These are phyloP conservation scores for Ganoderma resinaceum DNA, from an alignment of 1,284 basidiomycete species.

Conservation along the genomic window DNA sequence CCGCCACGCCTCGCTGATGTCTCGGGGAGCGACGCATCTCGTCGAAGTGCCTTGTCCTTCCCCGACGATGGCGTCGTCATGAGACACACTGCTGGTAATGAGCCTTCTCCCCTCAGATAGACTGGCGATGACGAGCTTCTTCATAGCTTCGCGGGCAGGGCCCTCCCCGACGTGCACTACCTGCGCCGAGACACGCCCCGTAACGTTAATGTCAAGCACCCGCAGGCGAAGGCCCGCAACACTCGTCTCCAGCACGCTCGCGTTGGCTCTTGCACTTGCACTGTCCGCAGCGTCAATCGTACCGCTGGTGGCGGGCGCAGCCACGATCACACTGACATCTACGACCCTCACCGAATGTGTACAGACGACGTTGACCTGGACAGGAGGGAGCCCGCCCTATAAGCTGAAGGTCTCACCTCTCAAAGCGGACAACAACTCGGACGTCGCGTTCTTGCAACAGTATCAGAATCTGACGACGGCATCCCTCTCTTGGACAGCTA, in stretches of 20 bases:
- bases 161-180: neutral
- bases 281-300: neutral
- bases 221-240: neutral
- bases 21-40: neutral
- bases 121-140: neutral
- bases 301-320: neutral
- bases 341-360: neutral
- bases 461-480: neutral
- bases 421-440: neutral
- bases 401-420: slow-evolving; percentile 40
- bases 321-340: neutral
- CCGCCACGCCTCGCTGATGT: neutral
- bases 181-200: neutral
- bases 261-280: neutral
- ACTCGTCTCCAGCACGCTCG: neutral
- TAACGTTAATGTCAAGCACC: neutral
- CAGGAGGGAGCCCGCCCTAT: slow-evolving; percentile 45
- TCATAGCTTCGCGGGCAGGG: neutral
- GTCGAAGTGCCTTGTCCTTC: neutral
- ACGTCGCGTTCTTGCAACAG: neutral
- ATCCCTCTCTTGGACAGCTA: slow-evolving; percentile 3
- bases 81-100: neutral
- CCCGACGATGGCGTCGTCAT: neutral
- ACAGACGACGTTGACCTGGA: neutral
- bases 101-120: neutral